Conservation (phyloP, 306 rosid species). For the Vigna unguiculata region DNA sequence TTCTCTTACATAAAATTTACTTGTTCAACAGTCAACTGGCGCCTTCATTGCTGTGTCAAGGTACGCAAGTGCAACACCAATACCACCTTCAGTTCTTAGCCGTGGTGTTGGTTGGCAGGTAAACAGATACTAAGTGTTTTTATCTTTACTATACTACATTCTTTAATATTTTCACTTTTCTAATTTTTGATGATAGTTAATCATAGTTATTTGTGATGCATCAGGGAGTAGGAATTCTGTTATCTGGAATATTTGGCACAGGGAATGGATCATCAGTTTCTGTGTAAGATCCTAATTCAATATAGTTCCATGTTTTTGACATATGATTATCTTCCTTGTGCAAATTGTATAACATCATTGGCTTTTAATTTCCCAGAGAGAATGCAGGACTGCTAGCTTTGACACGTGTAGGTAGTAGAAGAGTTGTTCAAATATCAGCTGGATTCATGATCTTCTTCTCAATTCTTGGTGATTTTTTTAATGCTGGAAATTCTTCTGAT, state of each 20-base stretch:
- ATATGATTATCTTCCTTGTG: constrained; percentile 19
- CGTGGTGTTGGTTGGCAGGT: constrained; percentile 99
- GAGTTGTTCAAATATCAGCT: constrained; percentile 95
- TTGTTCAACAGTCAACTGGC: constrained; percentile 80
- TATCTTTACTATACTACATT: background rate
- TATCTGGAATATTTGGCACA: constrained; percentile 92
- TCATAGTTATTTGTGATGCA: constrained; percentile 29
- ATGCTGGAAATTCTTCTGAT: background rate
- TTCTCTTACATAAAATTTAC: background rate
- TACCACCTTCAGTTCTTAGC: constrained; percentile 92
- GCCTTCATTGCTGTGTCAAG: constrained; percentile 86
- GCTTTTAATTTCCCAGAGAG: constrained; percentile 57
- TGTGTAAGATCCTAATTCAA: constrained; percentile 68
- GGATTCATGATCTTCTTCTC: constrained; percentile 98
- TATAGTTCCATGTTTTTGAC: background rate
- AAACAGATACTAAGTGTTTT: background rate
- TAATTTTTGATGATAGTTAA: background rate
- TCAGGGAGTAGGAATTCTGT: constrained; percentile 90
- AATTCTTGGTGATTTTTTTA: constrained; percentile 67
- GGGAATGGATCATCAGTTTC: constrained; percentile 93
- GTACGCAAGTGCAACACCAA: constrained; percentile 92
- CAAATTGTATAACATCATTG: background rate
- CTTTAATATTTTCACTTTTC: constrained; percentile 2
- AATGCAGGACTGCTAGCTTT: constrained; percentile 93
- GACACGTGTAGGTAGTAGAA: constrained; percentile 96